phyloP scores from a whole-genome alignment of 345 rosid species.

The Brassica juncea region DNA sequence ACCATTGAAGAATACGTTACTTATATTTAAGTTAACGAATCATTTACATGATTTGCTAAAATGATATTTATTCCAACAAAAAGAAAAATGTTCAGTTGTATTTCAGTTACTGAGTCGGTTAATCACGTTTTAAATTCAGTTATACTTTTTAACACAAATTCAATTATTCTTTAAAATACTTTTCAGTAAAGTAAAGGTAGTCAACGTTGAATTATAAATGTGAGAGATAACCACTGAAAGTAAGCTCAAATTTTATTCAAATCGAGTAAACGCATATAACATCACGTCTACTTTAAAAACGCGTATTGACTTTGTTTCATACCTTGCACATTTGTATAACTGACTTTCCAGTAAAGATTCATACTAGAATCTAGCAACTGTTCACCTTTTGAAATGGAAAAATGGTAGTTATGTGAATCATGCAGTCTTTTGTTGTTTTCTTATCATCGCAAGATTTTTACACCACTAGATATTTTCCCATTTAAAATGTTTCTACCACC shows the following conservation, averaged over 20 bases:
- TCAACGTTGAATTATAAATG: constrained; percentile 33
- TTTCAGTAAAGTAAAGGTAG: constrained; percentile 29
- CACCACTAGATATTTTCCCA: not conserved
- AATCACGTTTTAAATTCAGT: not conserved
- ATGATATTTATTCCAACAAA: not conserved
- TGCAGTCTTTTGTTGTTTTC: constrained; percentile 12
- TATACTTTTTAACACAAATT: not conserved
- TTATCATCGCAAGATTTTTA: not conserved
- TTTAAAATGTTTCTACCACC: not conserved
- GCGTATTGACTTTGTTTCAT: constrained; percentile 35
- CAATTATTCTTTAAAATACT: not conserved
- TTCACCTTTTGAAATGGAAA: constrained; percentile 1
- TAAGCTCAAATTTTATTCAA: not conserved
- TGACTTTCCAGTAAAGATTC: constrained; percentile 5
- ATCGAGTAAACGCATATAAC: constrained; percentile 35
- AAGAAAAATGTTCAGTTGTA: not conserved
- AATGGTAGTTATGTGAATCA: not conserved
- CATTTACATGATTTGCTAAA: not conserved
- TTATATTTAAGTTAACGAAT: not conserved
- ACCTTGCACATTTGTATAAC: not conserved
- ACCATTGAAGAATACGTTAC: not conserved
- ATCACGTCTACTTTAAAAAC: constrained; percentile 25
- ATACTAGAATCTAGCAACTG: not conserved
- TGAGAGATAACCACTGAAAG: constrained; percentile 9
- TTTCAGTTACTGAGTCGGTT: not conserved